phyloP scores from a whole-genome alignment of 2,329 filamentous ascomycete species.

The Verticillium nubilum region DNA sequence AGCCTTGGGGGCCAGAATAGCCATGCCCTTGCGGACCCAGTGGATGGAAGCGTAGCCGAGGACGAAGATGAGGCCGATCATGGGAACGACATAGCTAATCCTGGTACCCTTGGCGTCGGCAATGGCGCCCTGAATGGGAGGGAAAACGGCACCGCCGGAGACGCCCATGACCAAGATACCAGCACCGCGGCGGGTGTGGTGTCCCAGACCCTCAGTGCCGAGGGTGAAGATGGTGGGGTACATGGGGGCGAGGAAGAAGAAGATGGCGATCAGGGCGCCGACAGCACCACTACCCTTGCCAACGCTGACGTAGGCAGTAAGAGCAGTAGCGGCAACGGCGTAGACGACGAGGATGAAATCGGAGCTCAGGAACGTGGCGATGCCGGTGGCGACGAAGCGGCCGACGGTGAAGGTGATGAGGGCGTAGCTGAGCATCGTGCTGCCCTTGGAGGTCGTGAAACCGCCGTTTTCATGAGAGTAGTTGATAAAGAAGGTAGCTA shows the following conservation, averaged over 20 bases:
- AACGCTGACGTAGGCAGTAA: constrained; percentile 6
- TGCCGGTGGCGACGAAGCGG: constrained; percentile 45
- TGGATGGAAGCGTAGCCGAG: constrained; percentile 22
- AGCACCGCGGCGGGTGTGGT: constrained; percentile 71
- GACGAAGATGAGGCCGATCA: constrained; percentile 35
- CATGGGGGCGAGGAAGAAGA: constrained; percentile 54
- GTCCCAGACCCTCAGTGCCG: constrained; percentile 55
- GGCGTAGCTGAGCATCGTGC: constrained; percentile 16
- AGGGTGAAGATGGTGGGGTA: constrained; percentile 57
- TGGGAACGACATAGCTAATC: constrained; percentile 36
- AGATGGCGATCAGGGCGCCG: constrained; percentile 45
- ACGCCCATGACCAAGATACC: constrained; percentile 55
- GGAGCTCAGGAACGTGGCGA: constrained; percentile 44
- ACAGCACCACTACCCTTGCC: constrained; percentile 46
- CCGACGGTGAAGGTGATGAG: constrained; percentile 44
- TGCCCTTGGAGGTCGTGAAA: constrained; percentile 32
- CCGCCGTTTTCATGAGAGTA: constrained; percentile 52
- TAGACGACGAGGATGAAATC: constrained; percentile 10
- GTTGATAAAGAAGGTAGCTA: constrained; percentile 68
- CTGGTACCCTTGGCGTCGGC: constrained; percentile 30
- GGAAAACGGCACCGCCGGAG: constrained; percentile 49
- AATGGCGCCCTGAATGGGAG: constrained; percentile 44
- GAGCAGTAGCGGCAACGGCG: constrained; percentile 42
- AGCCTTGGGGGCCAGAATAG: constrained; percentile 24
- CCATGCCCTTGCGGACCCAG: constrained; percentile 23